These are phyloP conservation scores for Plasmodium blacklocki DNA, from an alignment of 169 alveolate genomes.

Conservation along the genomic window DNA sequence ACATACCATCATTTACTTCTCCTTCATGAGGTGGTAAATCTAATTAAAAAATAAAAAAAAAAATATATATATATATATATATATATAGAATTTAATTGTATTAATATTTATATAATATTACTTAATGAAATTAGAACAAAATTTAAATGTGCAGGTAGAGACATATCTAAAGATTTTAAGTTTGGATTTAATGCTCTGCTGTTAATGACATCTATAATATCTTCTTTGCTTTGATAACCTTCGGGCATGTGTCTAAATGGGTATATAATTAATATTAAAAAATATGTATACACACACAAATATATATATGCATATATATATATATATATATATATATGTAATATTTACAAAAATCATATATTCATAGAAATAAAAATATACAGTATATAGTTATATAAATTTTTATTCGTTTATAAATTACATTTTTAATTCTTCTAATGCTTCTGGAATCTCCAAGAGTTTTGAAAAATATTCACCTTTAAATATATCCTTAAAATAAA, in stretches of 20 bases:
- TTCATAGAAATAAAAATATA: neutral
- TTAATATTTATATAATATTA: constrained; percentile 1
- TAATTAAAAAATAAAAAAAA: neutral
- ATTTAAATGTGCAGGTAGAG: constrained; percentile 53
- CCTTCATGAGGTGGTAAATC: constrained; percentile 49
- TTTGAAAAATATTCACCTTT: constrained; percentile 39
- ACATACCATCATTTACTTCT: constrained; percentile 23
- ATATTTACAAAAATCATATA: neutral
- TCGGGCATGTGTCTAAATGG: constrained; percentile 64
- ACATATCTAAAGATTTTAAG: constrained; percentile 50
- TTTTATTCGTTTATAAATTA: neutral
- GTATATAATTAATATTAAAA: neutral
- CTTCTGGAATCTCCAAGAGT: constrained; percentile 65
- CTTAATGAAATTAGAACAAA: constrained; percentile 61
- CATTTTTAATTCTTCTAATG: constrained; percentile 66
- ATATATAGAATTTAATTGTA: neutral
- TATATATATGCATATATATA: neutral
- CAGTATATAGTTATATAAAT: neutral
- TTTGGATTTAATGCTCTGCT: constrained; percentile 41
- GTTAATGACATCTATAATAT: constrained; percentile 48
- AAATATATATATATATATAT: neutral
- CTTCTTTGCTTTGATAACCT: constrained; percentile 66
- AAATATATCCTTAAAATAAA: constrained; percentile 65
- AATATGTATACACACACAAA: neutral
- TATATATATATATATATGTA: neutral